Base-by-base conservation (phyloP, 139 green algal genomes). In the Tetraselmis chui region DNA sequence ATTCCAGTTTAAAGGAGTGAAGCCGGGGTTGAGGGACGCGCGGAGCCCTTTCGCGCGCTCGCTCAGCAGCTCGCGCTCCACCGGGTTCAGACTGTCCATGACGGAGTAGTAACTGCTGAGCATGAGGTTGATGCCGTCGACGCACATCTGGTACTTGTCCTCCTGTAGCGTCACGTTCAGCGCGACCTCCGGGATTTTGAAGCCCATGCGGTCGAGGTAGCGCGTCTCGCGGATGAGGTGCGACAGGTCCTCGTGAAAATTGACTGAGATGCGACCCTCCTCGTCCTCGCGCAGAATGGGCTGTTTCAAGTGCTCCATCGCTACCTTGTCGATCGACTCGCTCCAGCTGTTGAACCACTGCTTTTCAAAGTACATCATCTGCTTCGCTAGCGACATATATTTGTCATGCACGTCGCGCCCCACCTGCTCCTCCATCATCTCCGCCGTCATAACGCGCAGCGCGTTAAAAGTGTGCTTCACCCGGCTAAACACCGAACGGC, bases 1-100 rank as follows among this genome's bases (percentile, higher is more conserved):
- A 87, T 96, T 96, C 95, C 95, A 98, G 89, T 98, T 98, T 23
- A 97, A 89, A 59, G 89, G 91, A 23, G 83, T 84, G 82, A 97
- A 93, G 79, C 94, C 95, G 1, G 94, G 90, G 28, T 94, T 83
- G 78, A 98, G 87, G 31, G 79, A 86, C 1, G 67, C 24, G 80
- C 95, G 87, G 76, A 98, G 92, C 77, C 90, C 77, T 30, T 84
- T 76, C 32, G 97, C 87, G 59, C 90, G 90, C 29, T 86, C 80
- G 0, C 77, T 77, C 86, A 98, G 88, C 59, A 98, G 88, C 75
- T 88, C 82, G 2, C 81, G 81, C 86, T 97, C 92, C n/a, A 93
- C 86, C 23, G 80, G 45, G 25, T 79, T 88, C 27, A 96, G 87
- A 26, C 85, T 75, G 27, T 87, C 85, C 28, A 90, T 86, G 1